Evolutionary conservation across 805 yeast genomes (phyloP), one percentile per base, ranked within the genome.

Genomic region (Wickerhamomyces hampshirensis): DNA sequence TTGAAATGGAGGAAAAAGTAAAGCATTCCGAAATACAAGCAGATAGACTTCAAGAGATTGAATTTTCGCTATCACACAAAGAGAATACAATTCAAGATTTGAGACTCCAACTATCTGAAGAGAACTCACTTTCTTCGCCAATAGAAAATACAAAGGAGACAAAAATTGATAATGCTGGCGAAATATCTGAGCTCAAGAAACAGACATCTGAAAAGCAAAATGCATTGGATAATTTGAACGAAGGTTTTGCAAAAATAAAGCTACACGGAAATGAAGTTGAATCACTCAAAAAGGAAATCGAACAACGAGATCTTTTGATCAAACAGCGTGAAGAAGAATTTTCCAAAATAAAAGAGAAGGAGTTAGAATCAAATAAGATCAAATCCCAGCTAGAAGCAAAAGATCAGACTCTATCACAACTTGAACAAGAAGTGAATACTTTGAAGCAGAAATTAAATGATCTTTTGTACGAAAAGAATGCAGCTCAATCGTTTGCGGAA

Each of bases 11-110:
- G 24, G 31, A 42, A 26, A 39, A 39, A 13, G 19, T 46, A 12
- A 35, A 30, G 4, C 39, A 32, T 7, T 15, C 44, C 8, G 38
- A 42, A 11, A 21, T 8, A 21, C 7, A 21, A 7, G 10, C 7
- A 9, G 51, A 49, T 14, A 43, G 38, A 17, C 10, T 48, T 5
- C 42, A 44, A 18, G 55, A 46, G 29, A 24, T 45, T 12, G 46
- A 51, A 27, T 38, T 38, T 32, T 39, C 35, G 24, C 23, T 51
- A 30, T 46, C 43, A 18, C 43, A 42, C 28, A 49, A 51, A 27
- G 53, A 49, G 19, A 32, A n/a, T 9, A 40, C 46, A 3, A 47
- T 51, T 4, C 18, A 34, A 7, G 52, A 49, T 6, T 39, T 51
- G 27, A 45, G 28, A 14, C 28, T 19, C 2, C 17, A 39, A 18